Evolutionary conservation across 202 grass and related monocot genomes (phyloP).

Genomic region (Carex sylvatica): DNA sequence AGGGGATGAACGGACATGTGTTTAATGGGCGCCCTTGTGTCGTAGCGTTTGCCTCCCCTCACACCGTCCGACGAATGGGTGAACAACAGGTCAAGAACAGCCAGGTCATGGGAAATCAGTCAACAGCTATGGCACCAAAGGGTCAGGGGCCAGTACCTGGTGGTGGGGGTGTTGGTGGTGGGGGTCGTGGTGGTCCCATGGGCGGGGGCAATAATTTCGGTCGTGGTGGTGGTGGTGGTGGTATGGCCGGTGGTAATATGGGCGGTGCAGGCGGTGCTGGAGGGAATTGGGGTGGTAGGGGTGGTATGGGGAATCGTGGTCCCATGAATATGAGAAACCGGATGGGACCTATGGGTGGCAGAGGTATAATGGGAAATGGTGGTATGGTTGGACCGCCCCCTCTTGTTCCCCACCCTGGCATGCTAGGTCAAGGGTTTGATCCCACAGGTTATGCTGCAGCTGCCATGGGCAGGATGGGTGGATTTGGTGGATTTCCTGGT

Average conservation of each 20-base stretch:
- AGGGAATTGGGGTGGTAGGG: slow-evolving; percentile 60
- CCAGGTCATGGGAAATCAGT: slow-evolving; percentile 38
- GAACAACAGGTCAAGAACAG: slow-evolving; percentile 70
- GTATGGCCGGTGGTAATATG: slow-evolving; percentile 28
- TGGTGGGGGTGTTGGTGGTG: slow-evolving; percentile 13
- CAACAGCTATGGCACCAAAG: slow-evolving; percentile 29
- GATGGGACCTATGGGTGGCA: slow-evolving; percentile 43
- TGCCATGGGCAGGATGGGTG: slow-evolving; percentile 69
- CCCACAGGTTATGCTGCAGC: slow-evolving; percentile 48
- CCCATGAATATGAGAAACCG: slow-evolving; percentile 48
- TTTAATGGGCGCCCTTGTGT: slow-evolving; percentile 64
- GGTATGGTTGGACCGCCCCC: slow-evolving; percentile 53
- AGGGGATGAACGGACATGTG: slow-evolving; percentile 55
- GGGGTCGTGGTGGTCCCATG: slow-evolving; percentile 21
- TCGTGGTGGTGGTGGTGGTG: slow-evolving; percentile 47
- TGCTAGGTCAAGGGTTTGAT: slow-evolving; percentile 64
- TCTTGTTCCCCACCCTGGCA: slow-evolving; percentile 49
- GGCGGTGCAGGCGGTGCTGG: slow-evolving; percentile 17
- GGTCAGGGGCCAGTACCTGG: slow-evolving; percentile 41
- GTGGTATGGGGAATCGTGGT: slow-evolving; percentile 55
- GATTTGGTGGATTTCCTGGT: slow-evolving; percentile 59
- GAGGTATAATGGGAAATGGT: slow-evolving; percentile 49
- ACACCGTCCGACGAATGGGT: slow-evolving; percentile 50
- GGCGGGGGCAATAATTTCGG: slow-evolving; percentile 55
- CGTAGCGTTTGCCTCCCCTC: slow-evolving; percentile 53